Base-by-base conservation (phyloP, 352 stramenopile species). In the Thalassiosira exigua region DNA sequence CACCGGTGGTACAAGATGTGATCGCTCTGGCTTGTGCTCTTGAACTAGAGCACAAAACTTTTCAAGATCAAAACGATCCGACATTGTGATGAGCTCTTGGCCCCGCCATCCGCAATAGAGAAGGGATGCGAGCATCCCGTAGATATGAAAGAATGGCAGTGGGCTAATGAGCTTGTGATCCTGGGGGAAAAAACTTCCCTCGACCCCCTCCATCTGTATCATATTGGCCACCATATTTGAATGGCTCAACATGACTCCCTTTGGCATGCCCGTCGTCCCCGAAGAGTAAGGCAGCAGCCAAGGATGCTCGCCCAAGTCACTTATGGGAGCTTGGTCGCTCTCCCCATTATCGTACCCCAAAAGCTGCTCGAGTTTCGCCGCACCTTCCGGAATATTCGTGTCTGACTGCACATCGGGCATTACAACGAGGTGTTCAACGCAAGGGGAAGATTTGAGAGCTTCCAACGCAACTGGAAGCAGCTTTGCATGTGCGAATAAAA, bases 91-190 rank as follows among this genome's bases (percentile, higher is more conserved):
- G 9, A 96, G 86, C 3, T 91, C 90, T 32, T 88, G 69, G 11
- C 94, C 94, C 79, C 95, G 90, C 75, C 93, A 95, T 29, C 95
- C 84, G 19, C 86, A 88, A 64, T 96, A 88, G 30, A 98, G 84
- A 26, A 97, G 71, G 22, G 96, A 82, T 51, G 94, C 91, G 24
- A 94, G 87, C 24, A 96, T 87, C 59, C 94, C 95, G 81, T 98
- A 98, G 66, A 98, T 98, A 73, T 98, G 96, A 88, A 97, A 98
- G 64, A 98, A 97, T 17, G 96, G 96, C 32, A 98, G 84, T n/a
- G 95, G 76, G 57, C 95, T 91, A 24, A 96, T 87, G 7, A 94
- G 53, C 36, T 77, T 88, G 32, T 90, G 74, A 39, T 84, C 58
- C 30, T 70, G 21, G n/a, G 72, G 53, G 73, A 89, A 89, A 0